Evolutionary conservation across 2,329 filamentous ascomycete species (phyloP), one percentile per base, ranked within the genome.

Genomic region (Bipolaris sorokiniana): DNA sequence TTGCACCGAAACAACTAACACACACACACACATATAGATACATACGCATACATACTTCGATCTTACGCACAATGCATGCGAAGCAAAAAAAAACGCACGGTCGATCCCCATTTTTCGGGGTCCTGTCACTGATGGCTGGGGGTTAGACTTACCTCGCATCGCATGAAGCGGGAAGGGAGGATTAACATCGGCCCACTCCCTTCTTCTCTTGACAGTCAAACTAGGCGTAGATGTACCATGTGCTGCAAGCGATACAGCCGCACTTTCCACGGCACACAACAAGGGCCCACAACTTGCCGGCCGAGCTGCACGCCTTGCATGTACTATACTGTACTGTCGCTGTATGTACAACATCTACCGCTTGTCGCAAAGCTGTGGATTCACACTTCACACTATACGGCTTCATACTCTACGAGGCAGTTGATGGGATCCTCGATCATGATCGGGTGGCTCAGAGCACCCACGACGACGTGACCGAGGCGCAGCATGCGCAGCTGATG

Each of bases 131-230:
- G 51, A 47, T 42, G 37, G 37, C 9, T 10, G 26, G 7, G 26
- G 26, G 26, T 28, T 28, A 28, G 26, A 28, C 45, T 45, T 54
- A 48, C 51, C 45, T 54, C 51, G 51, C 51, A 37, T 48, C 50
- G 50, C 50, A 34, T 40, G 45, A 53, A 53, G 51, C 51, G 51
- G 41, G 41, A 28, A 23, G 41, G 37, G 34, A 22, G 31, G n/a
- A 46, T 41, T 48, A 48, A 34, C 41, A 37, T 46, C 23, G 15
- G 22, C 49, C 49, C 44, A 28, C 26, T 46, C 49, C 40, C 28
- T 16, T 40, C 16, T 20, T n/a, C 37, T 28, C 26, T 28, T 28
- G 26, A 28, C 26, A 28, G 7, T 10, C 26, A 28, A 28, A 28
- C 26, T 28, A 10, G 26, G 26, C 10, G 26, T 28, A 28, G 26